phyloP scores from a whole-genome alignment of 495 filamentous ascomycete genomes.

The Hyaloscypha finlandica region DNA sequence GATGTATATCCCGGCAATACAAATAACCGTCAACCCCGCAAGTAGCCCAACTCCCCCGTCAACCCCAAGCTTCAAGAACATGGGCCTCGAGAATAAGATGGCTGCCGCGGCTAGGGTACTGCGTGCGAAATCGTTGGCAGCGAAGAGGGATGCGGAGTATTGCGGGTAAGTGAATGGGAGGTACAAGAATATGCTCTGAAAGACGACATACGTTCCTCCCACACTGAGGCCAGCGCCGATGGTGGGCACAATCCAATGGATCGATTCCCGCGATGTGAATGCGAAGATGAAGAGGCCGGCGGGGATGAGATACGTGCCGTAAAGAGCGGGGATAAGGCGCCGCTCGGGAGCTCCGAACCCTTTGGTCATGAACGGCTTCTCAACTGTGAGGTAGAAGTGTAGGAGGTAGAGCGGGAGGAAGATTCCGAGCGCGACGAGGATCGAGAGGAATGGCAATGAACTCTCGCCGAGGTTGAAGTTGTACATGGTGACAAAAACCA shows the following conservation, averaged over 20 bases:
- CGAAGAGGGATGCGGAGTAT: conserved; percentile 56
- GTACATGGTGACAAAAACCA: conserved; percentile 61
- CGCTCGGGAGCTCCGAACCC: conserved; percentile 47
- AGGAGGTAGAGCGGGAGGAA: conserved; percentile 47
- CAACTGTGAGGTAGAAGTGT: conserved; percentile 50
- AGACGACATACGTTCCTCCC: conserved; percentile 54
- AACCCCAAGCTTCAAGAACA: conserved; percentile 43
- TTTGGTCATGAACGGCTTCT: conserved; percentile 46
- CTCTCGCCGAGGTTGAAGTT: conserved; percentile 58
- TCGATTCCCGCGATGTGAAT: conserved; percentile 50
- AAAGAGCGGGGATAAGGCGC: conserved; percentile 54
- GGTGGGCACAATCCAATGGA: conserved; percentile 59
- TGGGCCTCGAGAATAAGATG: conserved; percentile 46
- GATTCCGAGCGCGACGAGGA: conserved; percentile 55
- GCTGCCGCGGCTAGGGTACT: conserved; percentile 49
- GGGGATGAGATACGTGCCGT: conserved; percentile 50
- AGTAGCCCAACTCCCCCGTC: conserved; percentile 50
- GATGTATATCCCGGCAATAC: conserved; percentile 28
- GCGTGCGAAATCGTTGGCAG: conserved; percentile 53
- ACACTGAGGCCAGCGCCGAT: conserved; percentile 49
- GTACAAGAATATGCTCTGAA: conserved; percentile 74
- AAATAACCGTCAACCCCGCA: conserved; percentile 39
- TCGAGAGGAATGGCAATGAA: conserved; percentile 62
- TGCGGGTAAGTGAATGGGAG: conserved; percentile 47
- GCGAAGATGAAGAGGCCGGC: conserved; percentile 63